Base-by-base conservation (phyloP, 1,139 yeast species). In the Hansenula lynferdii region DNA sequence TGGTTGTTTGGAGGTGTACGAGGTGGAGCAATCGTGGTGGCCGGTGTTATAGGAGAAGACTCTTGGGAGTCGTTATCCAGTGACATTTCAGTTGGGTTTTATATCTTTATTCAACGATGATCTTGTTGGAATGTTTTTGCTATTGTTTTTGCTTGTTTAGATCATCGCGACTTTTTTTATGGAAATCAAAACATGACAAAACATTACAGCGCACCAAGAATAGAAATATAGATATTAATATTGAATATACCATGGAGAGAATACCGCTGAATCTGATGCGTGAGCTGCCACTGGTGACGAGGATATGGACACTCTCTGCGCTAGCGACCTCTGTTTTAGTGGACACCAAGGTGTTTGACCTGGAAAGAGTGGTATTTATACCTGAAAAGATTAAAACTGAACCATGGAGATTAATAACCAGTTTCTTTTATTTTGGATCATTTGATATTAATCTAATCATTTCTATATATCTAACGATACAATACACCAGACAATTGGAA, bases 361-460 rank as follows among this genome's bases (percentile, higher is more conserved):
- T 17, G 1, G 14, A 21, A 5, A 44, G 47, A 31, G n/a, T 50
- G 3, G 41, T 39, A 1, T 47, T 46, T 28, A 24, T 39, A 11
- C 45, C 50, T 11, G 29, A 43, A 1, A 31, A 41, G 18, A 39
- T 37, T 16, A 42, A 40, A 17, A 24, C 29, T 8, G 43, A 53
- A 29, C 41, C 37, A 22, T 53, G 56, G 55, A 36, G 57, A 26
- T 23, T 51, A 3, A 6, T 52, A 9, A 42, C 54, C 1, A 25
- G 50, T 3, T 48, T 53, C 28, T 21, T 43, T 11, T 51, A 41
- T 27, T 35, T 49, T 12, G 56, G 56, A 0, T 27, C 31, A 3
- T 31, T 51, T 12, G 42, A 43, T 34, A 8, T 47, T 1, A 34
- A 35, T 14, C 28, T 51, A 5, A 10, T 51, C 4, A n/a, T 36